Conservation (phyloP, 768 basidiomycete genomes). For the Pleurotus ostreatus region DNA sequence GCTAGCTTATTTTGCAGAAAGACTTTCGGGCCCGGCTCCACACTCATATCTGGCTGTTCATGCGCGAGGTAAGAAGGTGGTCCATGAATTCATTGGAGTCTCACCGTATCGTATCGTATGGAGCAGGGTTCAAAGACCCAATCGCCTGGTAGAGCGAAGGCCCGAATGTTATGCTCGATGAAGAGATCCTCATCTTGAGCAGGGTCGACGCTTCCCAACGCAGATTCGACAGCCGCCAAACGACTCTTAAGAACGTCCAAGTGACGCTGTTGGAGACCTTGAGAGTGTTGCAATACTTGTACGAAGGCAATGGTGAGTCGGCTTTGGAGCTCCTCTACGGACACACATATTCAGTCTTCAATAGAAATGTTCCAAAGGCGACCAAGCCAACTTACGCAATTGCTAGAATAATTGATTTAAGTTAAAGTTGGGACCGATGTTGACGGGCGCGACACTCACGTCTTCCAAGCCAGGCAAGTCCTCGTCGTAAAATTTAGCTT, state of each 20-base stretch:
- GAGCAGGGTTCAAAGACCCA: constrained; percentile 75
- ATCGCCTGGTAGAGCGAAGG: constrained; percentile 60
- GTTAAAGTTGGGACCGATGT: too few species aligned
- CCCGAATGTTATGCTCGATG: constrained; percentile 64
- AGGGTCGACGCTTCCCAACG: constrained; percentile 50
- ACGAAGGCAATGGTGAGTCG: constrained; percentile 54
- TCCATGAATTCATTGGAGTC: constrained; percentile 15
- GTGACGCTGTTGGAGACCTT: constrained; percentile 55
- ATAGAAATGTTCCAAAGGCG: constrained; percentile 5
- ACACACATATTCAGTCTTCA: not conserved
- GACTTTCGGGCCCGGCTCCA: constrained; percentile 69
- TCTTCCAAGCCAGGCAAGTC: constrained; percentile 70
- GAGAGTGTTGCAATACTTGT: constrained; percentile 53
- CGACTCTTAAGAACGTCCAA: constrained; percentile 54
- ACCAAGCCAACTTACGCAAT: constrained; percentile 50
- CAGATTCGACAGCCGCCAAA: constrained; percentile 39
- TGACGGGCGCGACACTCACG: constrained; percentile 38
- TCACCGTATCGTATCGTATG: constrained; percentile 72
- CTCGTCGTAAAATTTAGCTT: constrained; percentile 66
- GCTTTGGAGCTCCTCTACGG: constrained; percentile 65
- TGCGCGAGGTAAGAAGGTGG: not conserved
- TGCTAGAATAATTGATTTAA: constrained; percentile 36
- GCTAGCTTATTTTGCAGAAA: constrained; percentile 77
- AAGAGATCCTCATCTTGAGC: constrained; percentile 66
- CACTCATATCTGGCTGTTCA: constrained; percentile 53